Evolutionary conservation across 2,329 filamentous ascomycete genomes (phyloP), one percentile per base, ranked within the genome.

Genomic region (Aspergillus ibericus): DNA sequence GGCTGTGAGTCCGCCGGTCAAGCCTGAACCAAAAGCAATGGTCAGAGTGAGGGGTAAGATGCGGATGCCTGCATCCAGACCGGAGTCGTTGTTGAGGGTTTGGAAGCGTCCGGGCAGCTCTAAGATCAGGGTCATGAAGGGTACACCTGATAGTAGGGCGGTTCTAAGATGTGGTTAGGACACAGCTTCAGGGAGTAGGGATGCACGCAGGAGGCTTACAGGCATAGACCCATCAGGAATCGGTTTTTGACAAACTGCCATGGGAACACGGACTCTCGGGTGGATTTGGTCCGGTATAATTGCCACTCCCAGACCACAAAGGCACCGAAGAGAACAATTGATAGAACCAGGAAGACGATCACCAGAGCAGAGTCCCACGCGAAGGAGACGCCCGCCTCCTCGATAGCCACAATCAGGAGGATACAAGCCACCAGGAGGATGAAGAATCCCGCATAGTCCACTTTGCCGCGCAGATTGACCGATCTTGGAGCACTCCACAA

Each of bases 211-310:
- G 2, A 9, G 9, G 29, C 29, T 32, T 32, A 32, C 29, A 32
- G 8, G 29, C 7, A 9, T 32, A 12, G n/a, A 4, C 53, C 46
- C 22, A 50, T 32, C 2, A 42, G 38, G 18, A 49, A 4, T 4
- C 44, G 32, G n/a, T 49, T 42, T 13, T 22, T 38, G 15, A 36
- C 10, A 12, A 56, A 58, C 15, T n/a, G 10, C 40, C 49, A 58
- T 1, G 49, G 55, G n/a, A 58, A 58, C 10, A 54, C 44, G 7
- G 56, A 27, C 22, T 58, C 20, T 10, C 20, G 22, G 34, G 10
- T 27, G 10, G 8, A 32, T 22, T 15, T 27, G 7, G 25, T 38
- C 10, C 15, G 32, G 6, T n/a, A 3, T 3, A 53, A 13, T 15
- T 29, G 35, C 50, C 34, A 54, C 20, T 40, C 15, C 44, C 42